Conservation (phyloP, 2,329 filamentous ascomycete genomes). For the Bipolaris victoriae region DNA sequence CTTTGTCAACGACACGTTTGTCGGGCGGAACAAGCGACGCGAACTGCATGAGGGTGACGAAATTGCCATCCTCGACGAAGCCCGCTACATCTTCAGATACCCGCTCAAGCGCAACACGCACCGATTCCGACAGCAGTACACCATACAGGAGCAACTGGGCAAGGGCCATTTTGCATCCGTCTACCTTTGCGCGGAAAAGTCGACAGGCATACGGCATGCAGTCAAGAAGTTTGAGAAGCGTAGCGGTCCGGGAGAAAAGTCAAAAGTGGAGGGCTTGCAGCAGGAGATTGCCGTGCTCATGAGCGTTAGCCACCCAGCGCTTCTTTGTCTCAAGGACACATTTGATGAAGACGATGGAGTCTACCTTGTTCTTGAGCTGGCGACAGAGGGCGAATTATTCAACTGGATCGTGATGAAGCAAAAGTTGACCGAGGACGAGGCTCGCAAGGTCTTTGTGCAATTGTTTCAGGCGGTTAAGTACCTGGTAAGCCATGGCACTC, state of each 20-base stretch:
- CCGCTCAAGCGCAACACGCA: conserved; percentile 66
- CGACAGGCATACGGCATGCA: conserved; percentile 80
- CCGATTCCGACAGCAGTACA: conserved; percentile 85
- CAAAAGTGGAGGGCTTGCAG: conserved; percentile 83
- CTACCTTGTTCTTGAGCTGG: conserved; percentile 89
- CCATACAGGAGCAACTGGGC: conserved; percentile 80
- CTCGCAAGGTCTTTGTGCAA: conserved; percentile 86
- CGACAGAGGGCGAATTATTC: conserved; percentile 92
- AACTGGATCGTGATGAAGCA: conserved; percentile 91
- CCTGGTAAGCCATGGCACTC: conserved; percentile 65
- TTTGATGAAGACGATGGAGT: conserved; percentile 91
- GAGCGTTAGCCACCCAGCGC: conserved; percentile 93
- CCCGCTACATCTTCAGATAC: conserved; percentile 90
- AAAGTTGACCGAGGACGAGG: conserved; percentile 83
- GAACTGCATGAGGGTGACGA: conserved; percentile 91
- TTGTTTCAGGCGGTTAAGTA: conserved; percentile 95
- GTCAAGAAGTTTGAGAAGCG: conserved; percentile 95
- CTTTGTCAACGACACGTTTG: conserved; percentile 88
- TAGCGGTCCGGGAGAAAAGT: conserved; percentile 78
- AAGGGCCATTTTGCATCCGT: conserved; percentile 97
- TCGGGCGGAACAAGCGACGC: conserved; percentile 89
- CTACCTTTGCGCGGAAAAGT: conserved; percentile 86
- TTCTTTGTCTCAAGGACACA: conserved; percentile 91
- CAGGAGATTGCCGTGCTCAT: conserved; percentile 97
- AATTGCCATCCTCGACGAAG: conserved; percentile 82